These are phyloP conservation scores for Hypoxylon lienhwacheense DNA, from an alignment of 495 filamentous ascomycete species.

Conservation along the genomic window DNA sequence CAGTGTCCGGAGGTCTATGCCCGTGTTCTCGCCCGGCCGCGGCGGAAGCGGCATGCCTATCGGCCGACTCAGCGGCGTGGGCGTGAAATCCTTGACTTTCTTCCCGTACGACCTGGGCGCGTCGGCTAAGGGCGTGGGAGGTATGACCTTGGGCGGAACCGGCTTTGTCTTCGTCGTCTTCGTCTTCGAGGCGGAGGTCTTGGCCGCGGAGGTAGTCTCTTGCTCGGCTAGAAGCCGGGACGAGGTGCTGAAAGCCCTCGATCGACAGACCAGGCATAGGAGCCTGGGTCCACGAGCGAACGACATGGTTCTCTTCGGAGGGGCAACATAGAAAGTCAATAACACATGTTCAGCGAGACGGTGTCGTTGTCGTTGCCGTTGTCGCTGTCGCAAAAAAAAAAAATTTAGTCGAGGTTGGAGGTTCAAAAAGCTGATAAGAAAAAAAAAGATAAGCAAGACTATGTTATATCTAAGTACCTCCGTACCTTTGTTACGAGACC, in stretches of 20 bases:
- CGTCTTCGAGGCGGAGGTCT: slow-evolving; percentile 23
- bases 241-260: slow-evolving; percentile 50
- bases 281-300: slow-evolving; percentile 29
- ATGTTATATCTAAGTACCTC: too few species aligned
- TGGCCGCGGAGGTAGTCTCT: slow-evolving; percentile 24
- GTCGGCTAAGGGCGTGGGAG: slow-evolving; percentile 46
- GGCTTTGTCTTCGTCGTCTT: slow-evolving; percentile 14
- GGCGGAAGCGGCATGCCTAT: slow-evolving; percentile 80
- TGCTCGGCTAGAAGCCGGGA: slow-evolving; percentile 44
- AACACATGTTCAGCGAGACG: slow-evolving; percentile 16
- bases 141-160: slow-evolving; percentile 14
- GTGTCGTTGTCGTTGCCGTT: slow-evolving; percentile 1
- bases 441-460: slow-evolving; percentile 5
- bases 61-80: slow-evolving; percentile 71
- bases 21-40: slow-evolving; percentile 73
- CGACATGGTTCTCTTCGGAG: slow-evolving; percentile 23
- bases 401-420: slow-evolving; percentile 10
- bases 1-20: slow-evolving; percentile 67
- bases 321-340: slow-evolving; percentile 13
- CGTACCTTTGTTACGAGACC: too few species aligned
- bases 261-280: slow-evolving; percentile 52
- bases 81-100: slow-evolving; percentile 61
- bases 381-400: too few species aligned
- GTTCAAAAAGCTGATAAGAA: slow-evolving; percentile 15
- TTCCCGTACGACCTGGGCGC: slow-evolving; percentile 60